These are phyloP conservation scores for Blastocystis sp. DNA, from an alignment of 352 stramenopile genomes.

Conservation along the genomic window DNA sequence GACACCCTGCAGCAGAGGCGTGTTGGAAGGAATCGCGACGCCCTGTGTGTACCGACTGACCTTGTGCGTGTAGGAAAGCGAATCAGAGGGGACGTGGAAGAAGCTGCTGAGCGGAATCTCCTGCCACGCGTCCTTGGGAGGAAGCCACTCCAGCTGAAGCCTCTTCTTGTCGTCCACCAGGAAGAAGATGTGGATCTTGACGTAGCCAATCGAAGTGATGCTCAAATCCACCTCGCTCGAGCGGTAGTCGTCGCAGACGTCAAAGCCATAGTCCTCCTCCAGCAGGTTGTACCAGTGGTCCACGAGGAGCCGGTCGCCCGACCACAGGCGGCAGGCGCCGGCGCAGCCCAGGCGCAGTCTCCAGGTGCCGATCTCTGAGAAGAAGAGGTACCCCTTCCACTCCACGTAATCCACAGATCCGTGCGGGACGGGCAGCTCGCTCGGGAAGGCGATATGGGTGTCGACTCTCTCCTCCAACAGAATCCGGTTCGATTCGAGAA, in stretches of 20 bases:
- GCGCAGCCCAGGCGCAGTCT: not conserved
- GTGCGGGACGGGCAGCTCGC: not conserved
- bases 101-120: slow-evolving; percentile 28
- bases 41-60: slow-evolving; percentile 17
- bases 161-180: not conserved
- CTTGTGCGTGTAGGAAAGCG: slow-evolving; percentile 34
- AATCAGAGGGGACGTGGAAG: slow-evolving; percentile 17
- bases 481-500: not conserved
- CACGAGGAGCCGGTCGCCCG: not conserved
- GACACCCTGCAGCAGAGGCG: not conserved
- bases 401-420: not conserved
- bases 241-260: not conserved
- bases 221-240: not conserved
- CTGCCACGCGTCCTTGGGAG: not conserved
- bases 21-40: slow-evolving; percentile 30
- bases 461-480: slow-evolving; percentile 13
- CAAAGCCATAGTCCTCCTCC: not conserved
- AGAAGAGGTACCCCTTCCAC: slow-evolving; percentile 47
- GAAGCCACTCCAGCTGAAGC: slow-evolving; percentile 19
- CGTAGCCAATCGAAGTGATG: slow-evolving; percentile 22
- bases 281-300: not conserved
- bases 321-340: slow-evolving; percentile 18
- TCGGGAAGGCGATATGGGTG: not conserved
- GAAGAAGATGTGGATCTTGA: not conserved
- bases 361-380: slow-evolving; percentile 39